Conservation (phyloP, 768 basidiomycete species). For the Lentinus tigrinus region DNA sequence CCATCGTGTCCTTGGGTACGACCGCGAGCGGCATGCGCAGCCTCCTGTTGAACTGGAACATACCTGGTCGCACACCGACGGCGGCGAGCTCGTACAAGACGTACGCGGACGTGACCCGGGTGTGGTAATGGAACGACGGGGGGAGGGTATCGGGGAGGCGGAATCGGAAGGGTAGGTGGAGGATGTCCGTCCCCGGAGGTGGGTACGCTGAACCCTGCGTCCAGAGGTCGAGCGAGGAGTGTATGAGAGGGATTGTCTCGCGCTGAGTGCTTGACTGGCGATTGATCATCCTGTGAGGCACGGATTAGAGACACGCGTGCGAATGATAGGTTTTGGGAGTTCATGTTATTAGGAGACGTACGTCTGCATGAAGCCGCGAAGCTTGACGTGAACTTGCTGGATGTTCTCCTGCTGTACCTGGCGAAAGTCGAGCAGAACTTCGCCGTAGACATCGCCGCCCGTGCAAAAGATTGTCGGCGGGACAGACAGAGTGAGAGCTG, state of each 20-base stretch:
- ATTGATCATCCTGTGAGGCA: conserved; percentile 2
- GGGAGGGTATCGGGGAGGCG: conserved; percentile 7
- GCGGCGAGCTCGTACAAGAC: conserved; percentile 8
- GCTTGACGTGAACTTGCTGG: conserved; percentile 18
- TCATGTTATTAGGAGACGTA: too few species aligned
- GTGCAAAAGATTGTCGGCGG: conserved; percentile 1
- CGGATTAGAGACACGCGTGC: neutral
- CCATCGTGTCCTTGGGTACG: conserved; percentile 1
- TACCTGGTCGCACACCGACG: conserved; percentile 13
- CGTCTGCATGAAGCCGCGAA: conserved; percentile 14
- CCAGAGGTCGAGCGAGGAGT: conserved; percentile 9
- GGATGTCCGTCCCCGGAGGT: neutral
- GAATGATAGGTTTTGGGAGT: too few species aligned
- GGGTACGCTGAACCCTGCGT: conserved; percentile 2
- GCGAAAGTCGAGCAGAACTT: conserved; percentile 13
- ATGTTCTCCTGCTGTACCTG: conserved; percentile 10
- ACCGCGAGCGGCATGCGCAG: neutral
- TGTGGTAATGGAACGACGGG: conserved; percentile 6
- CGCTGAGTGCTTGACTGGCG: neutral
- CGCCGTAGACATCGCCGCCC: conserved; percentile 12
- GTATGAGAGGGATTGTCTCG: neutral
- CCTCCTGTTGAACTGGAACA: conserved; percentile 7
- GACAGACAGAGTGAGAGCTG: neutral
- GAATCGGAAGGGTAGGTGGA: conserved; percentile 15
- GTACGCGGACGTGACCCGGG: neutral